A percentile compares a stretch with the other conserved stretches of the same genome.
These are phyloP conservation scores for Cladophialophora psammophila DNA, from an alignment of 2,329 filamentous ascomycete species.

Conservation along the genomic window DNA sequence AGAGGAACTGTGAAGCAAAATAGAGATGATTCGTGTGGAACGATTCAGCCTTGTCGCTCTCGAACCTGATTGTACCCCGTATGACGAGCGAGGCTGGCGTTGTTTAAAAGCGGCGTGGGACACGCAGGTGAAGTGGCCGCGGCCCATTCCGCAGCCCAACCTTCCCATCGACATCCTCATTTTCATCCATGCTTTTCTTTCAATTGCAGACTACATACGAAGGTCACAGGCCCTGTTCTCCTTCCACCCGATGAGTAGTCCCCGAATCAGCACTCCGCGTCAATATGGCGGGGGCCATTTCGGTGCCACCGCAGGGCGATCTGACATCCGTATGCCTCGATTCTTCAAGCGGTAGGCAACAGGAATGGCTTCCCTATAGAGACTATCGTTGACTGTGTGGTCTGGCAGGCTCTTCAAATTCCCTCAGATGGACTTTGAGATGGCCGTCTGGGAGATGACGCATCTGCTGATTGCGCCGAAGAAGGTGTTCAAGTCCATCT, in stretches of 20 bases:
- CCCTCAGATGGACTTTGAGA: conserved; percentile 77
- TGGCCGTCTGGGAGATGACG: conserved; percentile 76
- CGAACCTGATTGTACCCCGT: too few species aligned
- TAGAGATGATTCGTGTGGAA: too few species aligned
- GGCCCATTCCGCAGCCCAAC: background rate
- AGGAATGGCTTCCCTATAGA: conserved; percentile 20
- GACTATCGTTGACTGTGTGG: conserved; percentile 24
- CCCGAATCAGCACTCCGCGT: conserved; percentile 66
- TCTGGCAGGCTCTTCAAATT: conserved; percentile 69
- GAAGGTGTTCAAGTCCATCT: conserved; percentile 74
- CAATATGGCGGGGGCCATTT: conserved; percentile 61
- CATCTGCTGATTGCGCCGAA: conserved; percentile 72
- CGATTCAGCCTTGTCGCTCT: too few species aligned
- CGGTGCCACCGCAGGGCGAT: conserved; percentile 60
- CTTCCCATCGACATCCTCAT: background rate
- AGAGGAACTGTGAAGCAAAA: too few species aligned
- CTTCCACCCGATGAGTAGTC: conserved; percentile 51
- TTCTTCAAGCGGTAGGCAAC: conserved; percentile 67
- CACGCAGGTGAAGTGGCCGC: background rate
- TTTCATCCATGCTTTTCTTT: background rate
- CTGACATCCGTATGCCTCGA: conserved; percentile 66
- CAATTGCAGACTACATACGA: background rate
- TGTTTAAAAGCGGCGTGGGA: conserved; percentile 3
- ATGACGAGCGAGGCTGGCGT: conserved; percentile 5
- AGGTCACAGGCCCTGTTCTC: background rate